phyloP scores from a whole-genome alignment of 352 stramenopile genomes.

The Phytophthora quininea region DNA sequence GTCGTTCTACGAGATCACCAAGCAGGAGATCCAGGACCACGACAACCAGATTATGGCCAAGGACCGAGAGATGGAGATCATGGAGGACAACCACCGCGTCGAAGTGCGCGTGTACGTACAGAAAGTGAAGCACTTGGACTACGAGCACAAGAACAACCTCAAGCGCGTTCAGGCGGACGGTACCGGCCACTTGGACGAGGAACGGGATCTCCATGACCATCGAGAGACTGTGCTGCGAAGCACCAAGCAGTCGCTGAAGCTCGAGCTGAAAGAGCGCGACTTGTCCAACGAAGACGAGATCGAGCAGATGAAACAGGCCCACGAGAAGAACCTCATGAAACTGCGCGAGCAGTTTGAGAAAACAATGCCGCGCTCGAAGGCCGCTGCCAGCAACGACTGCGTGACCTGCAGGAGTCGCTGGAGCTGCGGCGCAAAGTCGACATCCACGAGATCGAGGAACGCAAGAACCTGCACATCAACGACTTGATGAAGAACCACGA shows the following conservation, averaged over 20 bases:
- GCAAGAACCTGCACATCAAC: conserved; percentile 96
- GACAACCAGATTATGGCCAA: conserved; percentile 92
- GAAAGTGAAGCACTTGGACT: conserved; percentile 96
- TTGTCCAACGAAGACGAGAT: conserved; percentile 90
- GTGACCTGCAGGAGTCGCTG: conserved; percentile 83
- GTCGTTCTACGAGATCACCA: conserved; percentile 95
- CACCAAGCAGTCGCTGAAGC: conserved; percentile 75
- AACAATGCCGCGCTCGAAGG: conserved; percentile 79
- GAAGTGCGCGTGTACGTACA: conserved; percentile 94
- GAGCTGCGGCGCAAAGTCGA: conserved; percentile 93
- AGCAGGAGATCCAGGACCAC: conserved; percentile 90
- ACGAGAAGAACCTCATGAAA: conserved; percentile 94
- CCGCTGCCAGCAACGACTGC: conserved; percentile 73
- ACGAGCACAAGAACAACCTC: conserved; percentile 95
- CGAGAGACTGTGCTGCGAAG: conserved; percentile 68
- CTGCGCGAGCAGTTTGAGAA: conserved; percentile 91
- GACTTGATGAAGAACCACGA: conserved; percentile 95
- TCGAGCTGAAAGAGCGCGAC: conserved; percentile 86
- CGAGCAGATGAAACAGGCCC: conserved; percentile 88
- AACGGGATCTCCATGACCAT: conserved; percentile 73
- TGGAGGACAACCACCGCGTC: conserved; percentile 95
- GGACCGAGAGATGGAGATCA: conserved; percentile 95
- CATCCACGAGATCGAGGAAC: conserved; percentile 94
- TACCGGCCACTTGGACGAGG: conserved; percentile 71
- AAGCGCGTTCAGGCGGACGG: conserved; percentile 83